Evolutionary conservation across 2,329 filamentous ascomycete genomes (phyloP).

Genomic region (Tolypocladium capitatum): DNA sequence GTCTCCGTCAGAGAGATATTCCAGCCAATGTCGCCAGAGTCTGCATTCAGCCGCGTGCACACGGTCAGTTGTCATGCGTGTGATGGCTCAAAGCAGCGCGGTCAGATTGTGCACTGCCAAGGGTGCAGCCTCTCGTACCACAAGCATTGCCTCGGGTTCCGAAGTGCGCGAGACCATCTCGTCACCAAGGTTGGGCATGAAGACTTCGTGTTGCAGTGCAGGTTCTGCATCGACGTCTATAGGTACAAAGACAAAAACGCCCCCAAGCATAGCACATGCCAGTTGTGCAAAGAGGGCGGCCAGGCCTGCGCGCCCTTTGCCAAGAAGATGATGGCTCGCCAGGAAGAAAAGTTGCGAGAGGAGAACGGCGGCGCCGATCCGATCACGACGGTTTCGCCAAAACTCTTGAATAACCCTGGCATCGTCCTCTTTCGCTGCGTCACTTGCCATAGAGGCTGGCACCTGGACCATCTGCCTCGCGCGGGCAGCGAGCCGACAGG

Average conservation of each 20-base stretch:
- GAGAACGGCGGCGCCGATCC: slow-evolving; percentile 73
- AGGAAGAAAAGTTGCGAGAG: slow-evolving; percentile 72
- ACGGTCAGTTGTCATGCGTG: slow-evolving; percentile 62
- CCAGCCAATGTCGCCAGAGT: slow-evolving; percentile 42
- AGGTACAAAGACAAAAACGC: slow-evolving; percentile 54
- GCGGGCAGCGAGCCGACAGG: slow-evolving; percentile 18
- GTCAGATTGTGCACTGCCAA: slow-evolving; percentile 73
- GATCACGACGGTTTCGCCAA: slow-evolving; percentile 45
- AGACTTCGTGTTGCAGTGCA: slow-evolving; percentile 80
- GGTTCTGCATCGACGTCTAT: slow-evolving; percentile 60
- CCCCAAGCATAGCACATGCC: slow-evolving; percentile 60
- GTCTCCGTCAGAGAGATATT: slow-evolving; percentile 64
- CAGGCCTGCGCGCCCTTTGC: slow-evolving; percentile 64
- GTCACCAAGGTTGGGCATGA: slow-evolving; percentile 72
- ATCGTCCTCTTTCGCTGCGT: slow-evolving; percentile 76
- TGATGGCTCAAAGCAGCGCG: slow-evolving; percentile 29
- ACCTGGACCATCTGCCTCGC: slow-evolving; percentile 68
- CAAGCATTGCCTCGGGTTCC: slow-evolving; percentile 64
- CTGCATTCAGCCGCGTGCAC: slow-evolving; percentile 59
- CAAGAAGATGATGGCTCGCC: slow-evolving; percentile 54
- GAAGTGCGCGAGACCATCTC: slow-evolving; percentile 66
- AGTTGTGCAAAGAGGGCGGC: slow-evolving; percentile 53
- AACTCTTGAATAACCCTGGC: slow-evolving; percentile 59
- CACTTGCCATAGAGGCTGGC: slow-evolving; percentile 64
- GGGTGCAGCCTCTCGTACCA: slow-evolving; percentile 80